phyloP scores from a whole-genome alignment of 2,329 filamentous ascomycete species.

The Xylaria sp. region DNA sequence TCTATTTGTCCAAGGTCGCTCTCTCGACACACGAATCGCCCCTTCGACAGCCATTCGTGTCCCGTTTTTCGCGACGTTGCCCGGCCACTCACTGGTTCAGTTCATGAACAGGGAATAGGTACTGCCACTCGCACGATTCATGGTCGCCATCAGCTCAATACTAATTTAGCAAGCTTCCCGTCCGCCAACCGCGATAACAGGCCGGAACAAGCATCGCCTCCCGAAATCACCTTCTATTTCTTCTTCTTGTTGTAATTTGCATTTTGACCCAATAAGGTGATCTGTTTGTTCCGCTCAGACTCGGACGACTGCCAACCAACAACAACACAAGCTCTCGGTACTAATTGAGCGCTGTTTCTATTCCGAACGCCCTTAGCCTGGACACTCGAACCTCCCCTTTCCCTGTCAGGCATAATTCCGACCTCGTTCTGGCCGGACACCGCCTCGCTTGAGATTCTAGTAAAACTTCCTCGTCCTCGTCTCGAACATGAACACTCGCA shows the following conservation, averaged over 20 bases:
- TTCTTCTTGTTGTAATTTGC: background rate
- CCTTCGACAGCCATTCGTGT: background rate
- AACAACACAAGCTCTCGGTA: slow-evolving; percentile 2
- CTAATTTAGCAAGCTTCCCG: slow-evolving; percentile 1
- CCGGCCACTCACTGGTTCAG: background rate
- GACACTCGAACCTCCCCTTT: slow-evolving; percentile 15
- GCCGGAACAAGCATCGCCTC: background rate
- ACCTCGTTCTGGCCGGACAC: slow-evolving; percentile 22
- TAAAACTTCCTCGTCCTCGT: slow-evolving; percentile 8
- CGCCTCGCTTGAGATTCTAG: slow-evolving; percentile 13
- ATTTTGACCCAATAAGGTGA: background rate
- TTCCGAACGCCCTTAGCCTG: slow-evolving; percentile 4
- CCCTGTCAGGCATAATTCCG: slow-evolving; percentile 20
- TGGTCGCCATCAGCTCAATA: slow-evolving; percentile 9
- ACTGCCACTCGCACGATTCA: slow-evolving; percentile 10
- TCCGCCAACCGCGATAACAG: background rate
- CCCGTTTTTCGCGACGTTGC: slow-evolving; percentile 3
- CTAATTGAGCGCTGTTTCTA: background rate
- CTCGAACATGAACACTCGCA: slow-evolving; percentile 62
- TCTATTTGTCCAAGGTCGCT: slow-evolving; percentile 5
- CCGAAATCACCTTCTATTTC: background rate
- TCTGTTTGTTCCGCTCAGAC: background rate
- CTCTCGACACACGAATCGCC: slow-evolving; percentile 3
- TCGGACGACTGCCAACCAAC: background rate
- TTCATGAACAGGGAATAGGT: background rate